Conservation (phyloP, 495 filamentous ascomycete genomes). For the Neurospora sp. region DNA sequence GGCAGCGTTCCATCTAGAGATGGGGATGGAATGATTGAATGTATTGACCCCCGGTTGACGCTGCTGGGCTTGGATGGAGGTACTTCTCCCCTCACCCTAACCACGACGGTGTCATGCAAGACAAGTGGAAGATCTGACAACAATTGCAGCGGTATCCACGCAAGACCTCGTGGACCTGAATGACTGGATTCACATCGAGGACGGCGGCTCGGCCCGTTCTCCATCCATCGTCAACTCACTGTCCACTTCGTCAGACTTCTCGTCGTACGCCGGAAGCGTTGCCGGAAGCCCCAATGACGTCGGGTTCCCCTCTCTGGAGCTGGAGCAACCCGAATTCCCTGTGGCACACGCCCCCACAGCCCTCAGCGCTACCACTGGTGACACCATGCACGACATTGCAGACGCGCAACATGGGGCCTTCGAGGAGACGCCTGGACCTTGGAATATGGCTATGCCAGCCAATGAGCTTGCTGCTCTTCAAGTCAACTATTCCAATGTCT, state of each 20-base stretch:
- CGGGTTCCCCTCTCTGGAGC: not conserved
- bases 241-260: not conserved
- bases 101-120: not conserved
- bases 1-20: not conserved
- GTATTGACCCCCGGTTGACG: not conserved
- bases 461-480: not conserved
- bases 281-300: not conserved
- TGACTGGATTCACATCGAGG: not conserved
- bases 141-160: not conserved
- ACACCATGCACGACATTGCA: not conserved
- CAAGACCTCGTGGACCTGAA: fast-evolving
- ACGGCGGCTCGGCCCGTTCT: not conserved
- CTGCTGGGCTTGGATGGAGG: not conserved
- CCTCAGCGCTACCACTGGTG: not conserved
- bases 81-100: not conserved
- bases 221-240: not conserved
- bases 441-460: not conserved
- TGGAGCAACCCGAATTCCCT: not conserved
- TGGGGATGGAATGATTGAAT: not conserved
- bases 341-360: not conserved
- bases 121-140: not conserved
- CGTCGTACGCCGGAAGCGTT: not conserved
- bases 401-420: not conserved
- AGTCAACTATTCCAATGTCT: fast-evolving
- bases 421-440: not conserved